Evolutionary conservation across 2,329 filamentous ascomycete genomes (phyloP), one percentile per base, ranked within the genome.

Genomic region (Lachnellula hyalina): DNA sequence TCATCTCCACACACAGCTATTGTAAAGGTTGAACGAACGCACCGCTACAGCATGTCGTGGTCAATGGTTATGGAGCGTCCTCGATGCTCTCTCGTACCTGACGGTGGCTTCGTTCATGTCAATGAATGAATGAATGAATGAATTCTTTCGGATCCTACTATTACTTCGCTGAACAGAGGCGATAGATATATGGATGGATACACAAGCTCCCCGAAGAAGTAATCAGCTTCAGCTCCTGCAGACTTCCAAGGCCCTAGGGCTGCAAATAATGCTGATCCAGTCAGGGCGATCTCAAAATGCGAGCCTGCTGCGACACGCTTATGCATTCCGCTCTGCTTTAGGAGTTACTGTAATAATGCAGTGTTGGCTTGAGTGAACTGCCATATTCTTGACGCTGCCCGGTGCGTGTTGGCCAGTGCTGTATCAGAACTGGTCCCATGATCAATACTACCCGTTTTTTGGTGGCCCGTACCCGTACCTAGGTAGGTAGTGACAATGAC

Each of bases 381-480:
- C 52, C 54, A 44, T 55, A 51, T 41, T 44, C 21, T 44, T 44
- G 48, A 51, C 47, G 35, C 28, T 23, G 42, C 48, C 48, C 42
- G 53, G 46, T 47, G 58, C 54, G 49, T 57, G 48, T 34, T 49
- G 44, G 53, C 49, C 47, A 57, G 28, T 32, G 9, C 9, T 32
- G 55, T 53, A 53, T 56, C 58, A 58, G 49, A 57, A 51, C 25
- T 52, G 55, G 53, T 62, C 60, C 55, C 59, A 62, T 64, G 62
- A 62, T 62, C 62, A 44, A 21, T 17, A 21, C 38, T 46, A 17
- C 38, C 38, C 38, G 38, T n/a, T 41, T 41, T 19, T 41, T 41
- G 38, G 17, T 41, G 17, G 38, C 5, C 38, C 38, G 15, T 15
- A 38, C 35, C 11, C n/a, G n/a, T n/a, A n/a, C n/a, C n/a, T n/a